Evolutionary conservation across 2,329 filamentous ascomycete species (phyloP).

Genomic region (Sporothrix brunneoviolacea): DNA sequence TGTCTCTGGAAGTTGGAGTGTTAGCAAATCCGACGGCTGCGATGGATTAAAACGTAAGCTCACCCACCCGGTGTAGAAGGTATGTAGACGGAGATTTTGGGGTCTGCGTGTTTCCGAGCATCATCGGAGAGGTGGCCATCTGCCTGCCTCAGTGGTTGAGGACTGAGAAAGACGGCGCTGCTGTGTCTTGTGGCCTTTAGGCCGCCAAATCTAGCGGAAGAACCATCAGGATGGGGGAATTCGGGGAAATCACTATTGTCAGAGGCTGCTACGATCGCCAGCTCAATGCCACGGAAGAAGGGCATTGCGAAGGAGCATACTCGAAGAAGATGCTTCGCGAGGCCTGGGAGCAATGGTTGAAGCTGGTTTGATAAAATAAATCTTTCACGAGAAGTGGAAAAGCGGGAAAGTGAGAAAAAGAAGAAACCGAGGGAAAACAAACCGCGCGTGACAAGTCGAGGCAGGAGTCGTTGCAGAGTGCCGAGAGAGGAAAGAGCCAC

Average conservation of each 20-base stretch:
- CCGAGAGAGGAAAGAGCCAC: constrained; percentile 1
- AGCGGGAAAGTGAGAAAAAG: background rate
- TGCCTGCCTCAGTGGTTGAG: background rate
- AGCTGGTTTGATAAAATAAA: background rate
- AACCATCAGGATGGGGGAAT: constrained; percentile 48
- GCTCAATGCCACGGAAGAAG: constrained; percentile 40
- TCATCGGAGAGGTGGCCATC: background rate
- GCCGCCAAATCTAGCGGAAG: constrained; percentile 33
- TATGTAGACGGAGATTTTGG: constrained; percentile 49
- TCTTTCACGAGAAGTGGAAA: background rate
- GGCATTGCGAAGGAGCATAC: constrained; percentile 35
- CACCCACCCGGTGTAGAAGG: constrained; percentile 45
- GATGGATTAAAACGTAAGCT: background rate
- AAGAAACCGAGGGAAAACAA: no score
- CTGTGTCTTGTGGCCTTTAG: background rate
- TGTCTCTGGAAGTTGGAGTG: constrained; percentile 31
- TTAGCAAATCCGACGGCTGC: no score
- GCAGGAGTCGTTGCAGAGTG: background rate
- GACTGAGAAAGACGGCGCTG: constrained; percentile 10
- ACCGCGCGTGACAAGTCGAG: no score
- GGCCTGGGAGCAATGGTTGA: no score
- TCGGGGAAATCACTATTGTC: constrained; percentile 40
- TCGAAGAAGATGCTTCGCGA: background rate
- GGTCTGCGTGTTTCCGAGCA: constrained; percentile 26
- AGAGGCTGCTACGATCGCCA: constrained; percentile 33